A percentile compares a stretch with the other conserved stretches of the same genome.
These are phyloP conservation scores for Ganoderma multipileum DNA, from an alignment of 1,284 basidiomycete species.

Conservation along the genomic window DNA sequence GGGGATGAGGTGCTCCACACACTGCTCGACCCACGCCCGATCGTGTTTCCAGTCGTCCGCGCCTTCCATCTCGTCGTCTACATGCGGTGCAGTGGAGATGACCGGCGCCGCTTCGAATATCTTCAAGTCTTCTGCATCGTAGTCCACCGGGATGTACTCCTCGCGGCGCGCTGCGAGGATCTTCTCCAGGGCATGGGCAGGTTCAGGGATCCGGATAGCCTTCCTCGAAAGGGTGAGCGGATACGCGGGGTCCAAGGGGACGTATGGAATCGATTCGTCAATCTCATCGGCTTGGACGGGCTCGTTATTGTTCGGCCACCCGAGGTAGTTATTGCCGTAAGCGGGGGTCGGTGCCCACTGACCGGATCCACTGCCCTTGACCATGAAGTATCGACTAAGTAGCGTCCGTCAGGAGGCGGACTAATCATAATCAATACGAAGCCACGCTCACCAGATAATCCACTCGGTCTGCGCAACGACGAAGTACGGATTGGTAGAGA, in stretches of 20 bases:
- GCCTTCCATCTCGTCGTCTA: not conserved
- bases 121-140: conserved; percentile 56
- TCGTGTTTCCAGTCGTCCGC: conserved; percentile 62
- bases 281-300: not conserved
- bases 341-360: not conserved
- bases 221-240: conserved; percentile 33
- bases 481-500: conserved; percentile 54
- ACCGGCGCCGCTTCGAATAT: conserved; percentile 43
- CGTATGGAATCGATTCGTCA: conserved; percentile 44
- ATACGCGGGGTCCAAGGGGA: conserved; percentile 48
- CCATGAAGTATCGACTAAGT: conserved; percentile 64
- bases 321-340: not conserved
- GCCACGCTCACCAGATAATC: conserved; percentile 62
- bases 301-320: not conserved
- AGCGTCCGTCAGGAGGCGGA: not conserved
- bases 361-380: conserved; percentile 41
- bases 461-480: conserved; percentile 66
- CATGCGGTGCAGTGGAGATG: not conserved
- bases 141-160: conserved; percentile 47
- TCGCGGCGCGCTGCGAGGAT: conserved; percentile 48
- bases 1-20: conserved; percentile 54
- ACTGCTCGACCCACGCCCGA: conserved; percentile 51
- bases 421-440: not conserved
- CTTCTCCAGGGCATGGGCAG: conserved; percentile 54
- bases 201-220: conserved; percentile 58